phyloP scores from a whole-genome alignment of 139 green algal genomes.

The Closterium sp. region DNA sequence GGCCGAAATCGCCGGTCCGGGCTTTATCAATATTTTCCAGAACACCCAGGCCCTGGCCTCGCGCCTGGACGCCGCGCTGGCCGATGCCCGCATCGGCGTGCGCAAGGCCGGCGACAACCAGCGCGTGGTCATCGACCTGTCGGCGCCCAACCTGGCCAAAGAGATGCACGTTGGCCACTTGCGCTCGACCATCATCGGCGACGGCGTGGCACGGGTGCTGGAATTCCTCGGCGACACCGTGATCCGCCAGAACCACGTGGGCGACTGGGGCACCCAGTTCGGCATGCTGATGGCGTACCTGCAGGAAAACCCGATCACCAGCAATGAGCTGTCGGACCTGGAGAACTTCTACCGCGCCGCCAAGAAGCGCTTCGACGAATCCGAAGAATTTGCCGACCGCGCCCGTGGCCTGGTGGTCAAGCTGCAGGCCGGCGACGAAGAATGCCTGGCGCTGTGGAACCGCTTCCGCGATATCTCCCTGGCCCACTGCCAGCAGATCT shows the following conservation, averaged over 20 bases:
- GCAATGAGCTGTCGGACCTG: conserved; percentile 78
- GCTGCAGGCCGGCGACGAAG: conserved; percentile 72
- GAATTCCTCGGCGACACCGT: conserved; percentile 81
- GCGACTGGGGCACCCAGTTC: conserved; percentile 97
- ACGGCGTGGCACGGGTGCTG: conserved; percentile 68
- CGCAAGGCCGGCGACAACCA: not conserved
- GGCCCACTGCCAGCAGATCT: conserved; percentile 80
- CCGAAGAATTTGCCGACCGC: conserved; percentile 86
- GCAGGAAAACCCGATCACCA: not conserved
- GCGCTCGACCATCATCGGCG: conserved; percentile 91
- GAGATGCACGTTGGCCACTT: conserved; percentile 96
- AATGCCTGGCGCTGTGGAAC: conserved; percentile 72
- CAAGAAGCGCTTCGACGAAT: conserved; percentile 88
- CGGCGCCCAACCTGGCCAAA: conserved; percentile 93
- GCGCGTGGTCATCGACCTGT: conserved; percentile 88
- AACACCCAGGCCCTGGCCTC: conserved; percentile 13
- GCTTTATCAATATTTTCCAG: conserved; percentile 88
- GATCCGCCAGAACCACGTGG: conserved; percentile 87
- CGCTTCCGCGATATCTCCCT: conserved; percentile 83
- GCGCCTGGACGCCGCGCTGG: too few relatives aligned
- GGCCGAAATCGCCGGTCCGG: conserved; percentile 74
- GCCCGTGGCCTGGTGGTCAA: conserved; percentile 73
- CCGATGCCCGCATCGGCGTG: conserved; percentile 36
- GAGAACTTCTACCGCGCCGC: conserved; percentile 61
- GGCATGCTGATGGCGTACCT: conserved; percentile 87